Conservation (phyloP, 768 basidiomycete genomes). For the Xerocomellus amylosporus region DNA sequence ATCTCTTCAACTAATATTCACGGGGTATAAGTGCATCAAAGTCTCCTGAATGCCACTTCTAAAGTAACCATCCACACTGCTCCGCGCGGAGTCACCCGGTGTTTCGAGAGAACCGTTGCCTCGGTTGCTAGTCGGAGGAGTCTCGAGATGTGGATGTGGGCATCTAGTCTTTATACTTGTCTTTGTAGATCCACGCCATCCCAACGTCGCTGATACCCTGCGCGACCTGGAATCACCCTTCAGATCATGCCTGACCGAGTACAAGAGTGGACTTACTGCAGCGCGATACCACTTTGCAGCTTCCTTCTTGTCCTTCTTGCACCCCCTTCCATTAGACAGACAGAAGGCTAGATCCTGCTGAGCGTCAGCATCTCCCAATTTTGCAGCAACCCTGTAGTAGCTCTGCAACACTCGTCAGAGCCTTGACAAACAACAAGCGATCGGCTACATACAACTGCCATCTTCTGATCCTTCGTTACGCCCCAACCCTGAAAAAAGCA, state of each 20-base stretch:
- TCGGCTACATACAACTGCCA: slow-evolving; percentile 66
- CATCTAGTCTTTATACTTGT: slow-evolving; percentile 52
- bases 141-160: background rate
- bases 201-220: slow-evolving; percentile 83
- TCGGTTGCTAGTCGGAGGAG: background rate
- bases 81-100: slow-evolving; percentile 11
- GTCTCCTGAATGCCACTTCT: slow-evolving; percentile 1
- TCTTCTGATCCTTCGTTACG: slow-evolving; percentile 80
- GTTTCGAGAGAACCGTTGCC: background rate
- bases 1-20: slow-evolving; percentile 20
- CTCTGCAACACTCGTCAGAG: slow-evolving; percentile 41
- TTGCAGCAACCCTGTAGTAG: slow-evolving; percentile 82
- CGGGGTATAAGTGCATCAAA: slow-evolving; percentile 21
- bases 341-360: slow-evolving; percentile 85
- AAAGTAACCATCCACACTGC: slow-evolving; percentile 7
- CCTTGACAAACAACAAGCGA: background rate
- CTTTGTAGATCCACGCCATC: slow-evolving; percentile 89
- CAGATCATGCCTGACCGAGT: background rate
- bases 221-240: slow-evolving; percentile 38
- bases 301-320: slow-evolving; percentile 83
- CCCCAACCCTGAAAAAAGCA: slow-evolving; percentile 95
- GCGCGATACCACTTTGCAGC: slow-evolving; percentile 89
- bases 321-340: slow-evolving; percentile 81
- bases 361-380: slow-evolving; percentile 82
- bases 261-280: slow-evolving; percentile 50